Conservation (phyloP, 2,329 filamentous ascomycete genomes). For the Fusarium papillatum region DNA sequence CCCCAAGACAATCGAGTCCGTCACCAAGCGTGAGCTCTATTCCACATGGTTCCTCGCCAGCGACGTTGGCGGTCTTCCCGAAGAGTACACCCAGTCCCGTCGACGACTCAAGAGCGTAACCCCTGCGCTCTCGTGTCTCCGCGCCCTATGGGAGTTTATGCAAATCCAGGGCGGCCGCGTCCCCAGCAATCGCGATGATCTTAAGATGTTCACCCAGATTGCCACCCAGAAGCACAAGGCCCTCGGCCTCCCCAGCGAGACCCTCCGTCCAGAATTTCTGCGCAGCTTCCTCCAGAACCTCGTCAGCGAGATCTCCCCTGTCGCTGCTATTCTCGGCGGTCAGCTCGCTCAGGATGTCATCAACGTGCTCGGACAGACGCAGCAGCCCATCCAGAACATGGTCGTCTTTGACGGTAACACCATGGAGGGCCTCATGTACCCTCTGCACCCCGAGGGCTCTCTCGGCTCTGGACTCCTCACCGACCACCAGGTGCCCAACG, state of each 20-base stretch:
- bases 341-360: slow-evolving; percentile 97
- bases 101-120: slow-evolving; percentile 83
- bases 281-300: slow-evolving; percentile 90
- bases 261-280: slow-evolving; percentile 78
- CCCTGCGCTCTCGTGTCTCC: slow-evolving; percentile 86
- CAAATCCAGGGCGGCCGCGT: slow-evolving; percentile 66
- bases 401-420: slow-evolving; percentile 90
- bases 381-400: slow-evolving; percentile 97
- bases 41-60: slow-evolving; percentile 89
- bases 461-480: slow-evolving; percentile 65
- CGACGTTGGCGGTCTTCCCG: slow-evolving; percentile 78
- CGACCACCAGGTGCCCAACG: slow-evolving; percentile 38
- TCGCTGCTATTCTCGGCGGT: slow-evolving; percentile 90
- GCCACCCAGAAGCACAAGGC: slow-evolving; percentile 84
- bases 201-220: slow-evolving; percentile 82
- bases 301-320: slow-evolving; percentile 86
- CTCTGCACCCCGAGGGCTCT: slow-evolving; percentile 78
- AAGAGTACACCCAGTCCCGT: slow-evolving; percentile 76
- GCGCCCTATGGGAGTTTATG: slow-evolving; percentile 89
- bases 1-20: slow-evolving; percentile 81
- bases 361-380: slow-evolving; percentile 90
- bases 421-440: slow-evolving; percentile 84
- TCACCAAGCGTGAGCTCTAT: slow-evolving; percentile 93
- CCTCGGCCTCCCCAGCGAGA: slow-evolving; percentile 77
- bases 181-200: slow-evolving; percentile 73